Evolutionary conservation across 208 protist species (phyloP).

Genomic region (Kentomonas sorsogonicus): DNA sequence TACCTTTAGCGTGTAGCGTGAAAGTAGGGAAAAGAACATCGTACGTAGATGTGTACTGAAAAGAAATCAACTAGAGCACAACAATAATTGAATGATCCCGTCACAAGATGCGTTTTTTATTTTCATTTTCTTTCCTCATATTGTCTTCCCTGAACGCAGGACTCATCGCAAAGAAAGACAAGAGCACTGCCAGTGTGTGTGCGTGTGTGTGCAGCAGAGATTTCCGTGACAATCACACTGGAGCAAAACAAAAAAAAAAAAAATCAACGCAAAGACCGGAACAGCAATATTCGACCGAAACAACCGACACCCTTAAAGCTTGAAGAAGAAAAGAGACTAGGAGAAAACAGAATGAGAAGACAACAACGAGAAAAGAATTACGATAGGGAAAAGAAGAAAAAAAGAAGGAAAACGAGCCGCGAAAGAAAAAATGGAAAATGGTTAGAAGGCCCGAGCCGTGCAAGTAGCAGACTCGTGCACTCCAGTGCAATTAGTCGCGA

Average conservation of each 20-base stretch:
- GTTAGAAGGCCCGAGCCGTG: not conserved
- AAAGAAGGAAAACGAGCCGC: slow-evolving; percentile 12
- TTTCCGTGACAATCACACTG: not conserved
- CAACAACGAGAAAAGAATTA: slow-evolving; percentile 5
- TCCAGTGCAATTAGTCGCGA: not conserved
- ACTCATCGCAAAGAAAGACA: too few relatives aligned
- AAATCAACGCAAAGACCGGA: not conserved
- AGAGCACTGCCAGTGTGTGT: too few relatives aligned
- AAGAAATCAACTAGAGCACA: too few relatives aligned
- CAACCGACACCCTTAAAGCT: not conserved
- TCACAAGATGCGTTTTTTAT: too few relatives aligned
- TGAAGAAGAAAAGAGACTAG: slow-evolving; percentile 8
- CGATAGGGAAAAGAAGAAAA: slow-evolving; percentile 11
- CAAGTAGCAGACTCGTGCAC: not conserved
- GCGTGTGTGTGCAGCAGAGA: too few relatives aligned
- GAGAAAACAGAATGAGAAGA: slow-evolving; percentile 13
- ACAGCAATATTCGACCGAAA: not conserved
- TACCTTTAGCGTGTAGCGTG: too few relatives aligned
- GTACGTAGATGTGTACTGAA: too few relatives aligned
- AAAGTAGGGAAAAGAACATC: too few relatives aligned
- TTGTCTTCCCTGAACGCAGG: too few relatives aligned
- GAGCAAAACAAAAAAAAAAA: slow-evolving; percentile 9
- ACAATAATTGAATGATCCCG: too few relatives aligned
- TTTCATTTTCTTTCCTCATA: too few relatives aligned
- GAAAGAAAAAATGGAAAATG: slow-evolving; percentile 1